Conservation (phyloP, 306 rosid species). For the Herpetospermum pedunculosum region DNA sequence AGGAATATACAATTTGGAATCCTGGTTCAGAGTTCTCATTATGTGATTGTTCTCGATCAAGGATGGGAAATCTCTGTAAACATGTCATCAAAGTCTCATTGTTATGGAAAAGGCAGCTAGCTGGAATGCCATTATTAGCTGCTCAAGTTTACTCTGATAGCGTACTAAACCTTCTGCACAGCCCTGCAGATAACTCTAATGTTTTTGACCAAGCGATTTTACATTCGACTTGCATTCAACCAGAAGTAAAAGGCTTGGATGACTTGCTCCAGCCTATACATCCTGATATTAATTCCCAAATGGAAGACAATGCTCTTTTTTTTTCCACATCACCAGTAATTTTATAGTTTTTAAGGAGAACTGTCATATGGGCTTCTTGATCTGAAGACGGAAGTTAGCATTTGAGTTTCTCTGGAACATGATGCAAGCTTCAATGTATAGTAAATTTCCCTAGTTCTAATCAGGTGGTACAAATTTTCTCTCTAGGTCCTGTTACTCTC, state of each 20-base stretch:
- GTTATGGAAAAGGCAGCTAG: constrained; percentile 43
- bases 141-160: constrained; percentile 54
- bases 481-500: not conserved
- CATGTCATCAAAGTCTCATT: constrained; percentile 68
- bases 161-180: constrained; percentile 48
- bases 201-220: constrained; percentile 53
- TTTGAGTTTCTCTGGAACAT: constrained; percentile 5
- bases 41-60: constrained; percentile 71
- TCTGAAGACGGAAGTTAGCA: constrained; percentile 3
- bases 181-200: constrained; percentile 54
- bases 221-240: constrained; percentile 45
- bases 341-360: not conserved
- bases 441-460: not conserved
- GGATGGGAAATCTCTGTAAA: constrained; percentile 62
- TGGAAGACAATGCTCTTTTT: constrained; percentile 25
- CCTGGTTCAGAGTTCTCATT: constrained; percentile 74
- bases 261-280: constrained; percentile 48
- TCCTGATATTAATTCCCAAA: constrained; percentile 40
- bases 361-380: not conserved
- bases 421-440: not conserved
- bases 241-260: constrained; percentile 51
- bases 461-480: not conserved
- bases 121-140: constrained; percentile 49
- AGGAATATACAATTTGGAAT: constrained; percentile 53
- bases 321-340: constrained; percentile 33